Evolutionary conservation across 192 early-diverging fungal species (phyloP), one percentile per base, ranked within the genome.

Genomic region (Phlyctochytrium planicorne): DNA sequence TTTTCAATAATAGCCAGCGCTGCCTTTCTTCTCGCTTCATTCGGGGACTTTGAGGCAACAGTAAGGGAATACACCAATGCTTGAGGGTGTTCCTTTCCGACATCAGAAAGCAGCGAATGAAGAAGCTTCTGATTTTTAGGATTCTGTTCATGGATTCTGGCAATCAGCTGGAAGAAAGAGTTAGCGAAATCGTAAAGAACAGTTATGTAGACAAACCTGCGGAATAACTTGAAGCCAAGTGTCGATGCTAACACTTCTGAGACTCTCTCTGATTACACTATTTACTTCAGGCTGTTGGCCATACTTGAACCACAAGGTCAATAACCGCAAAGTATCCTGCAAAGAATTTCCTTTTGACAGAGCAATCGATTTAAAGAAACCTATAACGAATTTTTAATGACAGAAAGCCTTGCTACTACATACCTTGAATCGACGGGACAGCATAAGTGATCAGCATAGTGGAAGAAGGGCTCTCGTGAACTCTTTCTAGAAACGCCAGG

Each of bases 161-260:
- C 96, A 81, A 98, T 93, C 27, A 98, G 77, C 80, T 87, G 60
- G 34, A 52, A 27, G 37, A 1, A 3, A 74, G 17, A 14, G 2
- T 55, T 53, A 25, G 67, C 52, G 12, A 47, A 33, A 63, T 14
- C 2, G 6, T 4, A 40, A n/a, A n/a, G 35, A 31, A 34, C 34
- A 77, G 30, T n/a, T 27, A 29, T n/a, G 17, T 24, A 10, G 20
- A 65, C 52, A 37, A 30, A 84, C 82, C 79, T 97, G 95, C 20
- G 96, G 96, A 71, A 98, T 97, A 29, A 98, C 96, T 74, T 98
- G 93, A 52, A 98, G 78, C 96, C 95, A 98, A 0, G 92, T 94
- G 50, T 93, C 91, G 60, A 96, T 91, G 59, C 85, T 91, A 25
- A 98, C 91, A 29, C 75, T 85, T 1, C 82, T 85, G 74, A 97